Conservation (phyloP, 139 green algal genomes). For the Chlorella vulgaris region DNA sequence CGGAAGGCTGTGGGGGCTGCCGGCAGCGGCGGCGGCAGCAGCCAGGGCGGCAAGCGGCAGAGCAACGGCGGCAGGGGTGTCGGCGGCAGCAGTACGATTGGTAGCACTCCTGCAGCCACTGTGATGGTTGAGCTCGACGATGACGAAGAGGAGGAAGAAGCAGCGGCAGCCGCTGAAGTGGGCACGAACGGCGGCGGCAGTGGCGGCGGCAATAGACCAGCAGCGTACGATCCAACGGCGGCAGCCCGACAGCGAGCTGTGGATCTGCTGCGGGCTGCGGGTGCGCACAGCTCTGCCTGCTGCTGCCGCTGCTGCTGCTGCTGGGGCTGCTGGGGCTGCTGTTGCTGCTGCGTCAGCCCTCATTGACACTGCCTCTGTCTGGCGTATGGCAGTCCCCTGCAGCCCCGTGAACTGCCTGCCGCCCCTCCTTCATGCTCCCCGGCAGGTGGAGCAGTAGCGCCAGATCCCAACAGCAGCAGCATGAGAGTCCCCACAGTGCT, state of each 20-base stretch:
- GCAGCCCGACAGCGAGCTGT: slow-evolving; percentile 10
- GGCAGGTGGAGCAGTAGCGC: neutral
- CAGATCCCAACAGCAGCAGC: neutral
- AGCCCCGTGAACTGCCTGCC: neutral
- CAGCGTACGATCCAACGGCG: neutral
- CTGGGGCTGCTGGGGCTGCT: too few relatives aligned
- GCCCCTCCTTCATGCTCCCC: neutral
- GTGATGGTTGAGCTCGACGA: slow-evolving; percentile 13
- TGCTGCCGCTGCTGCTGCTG: too few relatives aligned
- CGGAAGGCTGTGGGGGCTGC: neutral
- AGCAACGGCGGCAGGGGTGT: neutral
- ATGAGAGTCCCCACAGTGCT: neutral
- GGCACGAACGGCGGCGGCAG: neutral
- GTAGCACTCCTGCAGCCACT: neutral
- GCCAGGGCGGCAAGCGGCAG: neutral
- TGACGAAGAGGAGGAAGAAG: slow-evolving; percentile 5
- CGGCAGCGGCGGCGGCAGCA: neutral
- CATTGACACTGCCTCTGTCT: too few relatives aligned
- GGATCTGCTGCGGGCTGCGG: slow-evolving; percentile 16
- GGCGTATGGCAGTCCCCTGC: too few relatives aligned
- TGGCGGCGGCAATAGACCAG: neutral
- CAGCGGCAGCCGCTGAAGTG: neutral
- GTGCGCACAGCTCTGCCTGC: neutral
- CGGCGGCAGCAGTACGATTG: too few relatives aligned
- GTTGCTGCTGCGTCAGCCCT: too few relatives aligned